Conservation (phyloP, 2,329 filamentous ascomycete species). For the Arachnomyces sp. region DNA sequence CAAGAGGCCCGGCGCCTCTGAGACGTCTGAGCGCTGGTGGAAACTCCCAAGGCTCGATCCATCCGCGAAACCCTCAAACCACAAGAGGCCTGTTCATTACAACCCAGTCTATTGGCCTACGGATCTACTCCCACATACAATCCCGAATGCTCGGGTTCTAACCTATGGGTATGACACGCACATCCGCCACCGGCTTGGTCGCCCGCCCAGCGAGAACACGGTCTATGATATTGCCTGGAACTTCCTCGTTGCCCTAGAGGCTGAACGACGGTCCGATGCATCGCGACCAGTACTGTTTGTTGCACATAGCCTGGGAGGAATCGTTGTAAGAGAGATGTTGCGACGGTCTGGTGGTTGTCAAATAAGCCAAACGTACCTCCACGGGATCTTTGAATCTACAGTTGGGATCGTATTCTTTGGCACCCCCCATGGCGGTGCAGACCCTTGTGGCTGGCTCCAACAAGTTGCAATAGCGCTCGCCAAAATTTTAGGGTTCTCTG, state of each 20-base stretch:
- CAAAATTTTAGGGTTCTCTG: slow-evolving; percentile 12
- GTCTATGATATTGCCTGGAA: slow-evolving; percentile 28
- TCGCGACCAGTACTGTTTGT: slow-evolving; percentile 18
- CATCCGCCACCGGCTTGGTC: slow-evolving; percentile 17
- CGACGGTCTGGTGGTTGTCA: too few relatives aligned
- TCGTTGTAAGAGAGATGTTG: slow-evolving; percentile 17
- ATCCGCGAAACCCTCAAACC: too few relatives aligned
- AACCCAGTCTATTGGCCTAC: slow-evolving; percentile 2
- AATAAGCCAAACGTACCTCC: neutral
- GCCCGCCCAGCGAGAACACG: slow-evolving; percentile 18
- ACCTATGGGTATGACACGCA: slow-evolving; percentile 13
- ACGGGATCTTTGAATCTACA: slow-evolving; percentile 5
- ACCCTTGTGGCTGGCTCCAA: slow-evolving; percentile 2
- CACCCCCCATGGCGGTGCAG: slow-evolving; percentile 11
- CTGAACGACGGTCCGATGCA: slow-evolving; percentile 14
- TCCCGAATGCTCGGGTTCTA: slow-evolving; percentile 9
- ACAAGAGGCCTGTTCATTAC: neutral
- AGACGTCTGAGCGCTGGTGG: too few relatives aligned
- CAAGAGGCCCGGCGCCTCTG: too few relatives aligned
- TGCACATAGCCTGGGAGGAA: slow-evolving; percentile 18
- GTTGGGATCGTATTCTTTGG: slow-evolving; percentile 12
- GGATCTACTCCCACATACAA: slow-evolving; percentile 10
- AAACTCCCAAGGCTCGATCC: too few relatives aligned
- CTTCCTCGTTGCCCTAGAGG: slow-evolving; percentile 27
- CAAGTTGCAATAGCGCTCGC: neutral